phyloP scores from a whole-genome alignment of 768 basidiomycete genomes.

The Serendipita vermifera region DNA sequence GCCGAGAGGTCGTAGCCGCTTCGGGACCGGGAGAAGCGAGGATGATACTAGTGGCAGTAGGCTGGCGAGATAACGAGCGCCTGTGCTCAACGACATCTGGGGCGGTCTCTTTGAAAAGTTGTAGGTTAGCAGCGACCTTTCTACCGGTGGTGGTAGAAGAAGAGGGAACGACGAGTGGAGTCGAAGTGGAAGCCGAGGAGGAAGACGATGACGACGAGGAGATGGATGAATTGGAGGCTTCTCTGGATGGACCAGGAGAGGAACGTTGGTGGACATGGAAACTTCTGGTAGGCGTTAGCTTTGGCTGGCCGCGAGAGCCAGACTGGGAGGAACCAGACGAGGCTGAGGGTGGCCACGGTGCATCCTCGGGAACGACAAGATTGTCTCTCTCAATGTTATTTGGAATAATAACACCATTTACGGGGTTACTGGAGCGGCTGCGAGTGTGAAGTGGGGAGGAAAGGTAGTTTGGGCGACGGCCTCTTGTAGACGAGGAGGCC shows the following conservation, averaged over 20 bases:
- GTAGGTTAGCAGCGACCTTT: conserved; percentile 71
- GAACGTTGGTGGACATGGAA: neutral
- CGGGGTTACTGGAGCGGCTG: no score
- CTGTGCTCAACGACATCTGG: neutral
- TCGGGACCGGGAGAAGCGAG: conserved; percentile 18
- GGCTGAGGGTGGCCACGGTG: no score
- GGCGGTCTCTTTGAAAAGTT: conserved; percentile 66
- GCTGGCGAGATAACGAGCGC: neutral
- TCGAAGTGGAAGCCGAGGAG: conserved; percentile 4
- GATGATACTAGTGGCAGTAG: conserved; percentile 20
- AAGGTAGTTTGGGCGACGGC: no score
- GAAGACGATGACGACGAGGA: conserved; percentile 8
- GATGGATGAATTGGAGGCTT: conserved; percentile 12
- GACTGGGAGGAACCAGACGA: no score
- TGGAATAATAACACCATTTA: no score
- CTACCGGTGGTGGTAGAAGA: conserved; percentile 45
- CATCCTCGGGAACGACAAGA: no score
- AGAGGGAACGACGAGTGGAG: conserved; percentile 4
- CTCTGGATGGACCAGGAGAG: neutral
- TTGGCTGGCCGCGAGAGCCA: neutral
- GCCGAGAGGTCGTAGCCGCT: conserved; percentile 8
- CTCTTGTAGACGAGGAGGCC: no score
- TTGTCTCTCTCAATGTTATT: no score
- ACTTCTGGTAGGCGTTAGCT: neutral
- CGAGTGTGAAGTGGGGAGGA: no score